These are phyloP conservation scores for Candida gorgasii DNA, from an alignment of 805 yeast genomes.

Conservation along the genomic window DNA sequence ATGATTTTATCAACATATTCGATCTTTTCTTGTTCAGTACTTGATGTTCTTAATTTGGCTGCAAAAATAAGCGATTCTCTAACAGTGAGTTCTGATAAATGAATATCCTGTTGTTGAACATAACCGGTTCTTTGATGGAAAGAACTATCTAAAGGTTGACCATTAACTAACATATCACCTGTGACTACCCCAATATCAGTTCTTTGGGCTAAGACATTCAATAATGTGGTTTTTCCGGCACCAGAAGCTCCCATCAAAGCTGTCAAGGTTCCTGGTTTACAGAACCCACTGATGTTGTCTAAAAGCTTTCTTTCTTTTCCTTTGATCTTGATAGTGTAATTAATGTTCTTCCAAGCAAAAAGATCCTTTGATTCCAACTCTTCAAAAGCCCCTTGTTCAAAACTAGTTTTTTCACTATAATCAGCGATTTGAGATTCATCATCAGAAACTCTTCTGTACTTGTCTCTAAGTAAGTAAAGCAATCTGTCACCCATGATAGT, in stretches of 20 bases:
- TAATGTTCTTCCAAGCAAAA: slow-evolving; percentile 39
- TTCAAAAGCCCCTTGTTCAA: slow-evolving; percentile 17
- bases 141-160: slow-evolving; percentile 35
- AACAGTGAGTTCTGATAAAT: slow-evolving; percentile 71
- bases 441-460: no score
- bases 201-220: slow-evolving; percentile 52
- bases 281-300: slow-evolving; percentile 55
- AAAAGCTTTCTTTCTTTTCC: slow-evolving; percentile 38
- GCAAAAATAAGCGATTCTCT: slow-evolving; percentile 72
- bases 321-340: slow-evolving; percentile 35
- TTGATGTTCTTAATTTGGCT: slow-evolving; percentile 59
- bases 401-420: not conserved
- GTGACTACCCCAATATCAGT: slow-evolving; percentile 11
- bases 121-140: slow-evolving; percentile 67
- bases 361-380: slow-evolving; percentile 31
- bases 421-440: slow-evolving; percentile 7
- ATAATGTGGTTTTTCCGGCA: slow-evolving; percentile 39
- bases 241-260: slow-evolving; percentile 46
- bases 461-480: slow-evolving; percentile 23
- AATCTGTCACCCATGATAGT: slow-evolving; percentile 32
- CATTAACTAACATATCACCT: slow-evolving; percentile 30
- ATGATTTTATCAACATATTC: slow-evolving; percentile 48
- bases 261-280: slow-evolving; percentile 75
- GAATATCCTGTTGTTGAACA: slow-evolving; percentile 79
- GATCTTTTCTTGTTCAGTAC: slow-evolving; percentile 40